Evolutionary conservation across 139 green algal genomes (phyloP).

Genomic region (Volvox reticuliferus): DNA sequence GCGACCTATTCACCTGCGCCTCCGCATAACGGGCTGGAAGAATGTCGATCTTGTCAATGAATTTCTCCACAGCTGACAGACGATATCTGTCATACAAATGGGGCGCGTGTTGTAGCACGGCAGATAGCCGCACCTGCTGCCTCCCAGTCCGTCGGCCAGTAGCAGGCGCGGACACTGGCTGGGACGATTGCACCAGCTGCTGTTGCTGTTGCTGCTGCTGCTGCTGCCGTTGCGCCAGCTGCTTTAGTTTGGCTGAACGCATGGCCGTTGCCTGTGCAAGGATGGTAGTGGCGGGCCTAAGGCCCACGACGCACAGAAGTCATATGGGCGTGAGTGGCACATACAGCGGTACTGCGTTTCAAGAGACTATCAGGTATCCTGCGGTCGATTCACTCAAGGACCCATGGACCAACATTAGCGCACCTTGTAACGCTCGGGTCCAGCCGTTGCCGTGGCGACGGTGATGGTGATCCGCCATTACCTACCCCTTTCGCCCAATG

Average conservation of each 20-base stretch:
- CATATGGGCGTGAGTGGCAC: no score
- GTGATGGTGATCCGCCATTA: neutral
- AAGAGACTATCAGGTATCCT: no score
- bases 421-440: slow-evolving; percentile 38
- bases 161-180: neutral
- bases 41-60: slow-evolving; percentile 62
- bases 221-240: slow-evolving; percentile 44
- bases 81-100: slow-evolving; percentile 67
- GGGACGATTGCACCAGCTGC: neutral
- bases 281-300: slow-evolving; percentile 35
- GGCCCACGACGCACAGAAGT: neutral
- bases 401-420: neutral
- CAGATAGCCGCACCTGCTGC: slow-evolving; percentile 51
- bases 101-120: slow-evolving; percentile 54
- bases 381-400: no score
- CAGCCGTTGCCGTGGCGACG: neutral
- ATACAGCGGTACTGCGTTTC: no score
- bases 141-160: neutral
- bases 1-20: slow-evolving; percentile 41
- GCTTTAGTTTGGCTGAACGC: slow-evolving; percentile 23
- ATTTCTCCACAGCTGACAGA: slow-evolving; percentile 65
- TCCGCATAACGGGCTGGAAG: slow-evolving; percentile 65
- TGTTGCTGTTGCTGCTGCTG: slow-evolving; percentile 2
- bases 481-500: no score
- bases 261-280: slow-evolving; percentile 29